Conservation (phyloP, 1,139 yeast species). For the Pichia sp. region DNA sequence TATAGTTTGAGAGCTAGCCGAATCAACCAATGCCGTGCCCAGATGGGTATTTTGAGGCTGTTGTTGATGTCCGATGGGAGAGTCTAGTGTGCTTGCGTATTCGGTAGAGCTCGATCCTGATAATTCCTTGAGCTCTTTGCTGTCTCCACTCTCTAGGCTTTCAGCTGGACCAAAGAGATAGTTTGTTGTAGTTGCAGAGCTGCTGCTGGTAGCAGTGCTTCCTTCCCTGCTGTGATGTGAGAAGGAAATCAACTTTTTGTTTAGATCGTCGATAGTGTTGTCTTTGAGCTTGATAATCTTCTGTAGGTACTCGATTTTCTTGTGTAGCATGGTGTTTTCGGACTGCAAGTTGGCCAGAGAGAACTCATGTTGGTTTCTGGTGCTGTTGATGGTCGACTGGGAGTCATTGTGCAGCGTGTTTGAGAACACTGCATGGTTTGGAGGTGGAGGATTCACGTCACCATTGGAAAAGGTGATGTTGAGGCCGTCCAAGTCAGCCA, state of each 20-base stretch:
- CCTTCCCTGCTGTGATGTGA: background rate
- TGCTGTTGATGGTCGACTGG: slow-evolving; percentile 2
- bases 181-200: background rate
- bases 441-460: background rate
- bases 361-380: background rate
- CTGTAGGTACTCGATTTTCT: slow-evolving; percentile 12
- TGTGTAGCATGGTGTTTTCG: slow-evolving; percentile 11
- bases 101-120: background rate
- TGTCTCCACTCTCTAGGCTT: background rate
- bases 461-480: background rate
- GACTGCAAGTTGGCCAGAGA: slow-evolving; percentile 5
- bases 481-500: slow-evolving; percentile 1
- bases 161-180: background rate
- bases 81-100: background rate
- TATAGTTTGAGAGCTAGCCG: background rate
- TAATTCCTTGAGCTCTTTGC: background rate
- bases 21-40: background rate
- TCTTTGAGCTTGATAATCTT: slow-evolving; percentile 14
- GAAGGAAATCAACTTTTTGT: slow-evolving; percentile 3
- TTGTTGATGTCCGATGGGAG: background rate
- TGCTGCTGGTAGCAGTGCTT: background rate
- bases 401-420: slow-evolving; percentile 1
- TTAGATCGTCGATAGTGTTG: slow-evolving; percentile 12
- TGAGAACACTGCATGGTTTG: background rate
- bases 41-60: background rate